Base-by-base conservation (phyloP, 2,329 filamentous ascomycete genomes). In the Iodosphaeria phyllophila region DNA sequence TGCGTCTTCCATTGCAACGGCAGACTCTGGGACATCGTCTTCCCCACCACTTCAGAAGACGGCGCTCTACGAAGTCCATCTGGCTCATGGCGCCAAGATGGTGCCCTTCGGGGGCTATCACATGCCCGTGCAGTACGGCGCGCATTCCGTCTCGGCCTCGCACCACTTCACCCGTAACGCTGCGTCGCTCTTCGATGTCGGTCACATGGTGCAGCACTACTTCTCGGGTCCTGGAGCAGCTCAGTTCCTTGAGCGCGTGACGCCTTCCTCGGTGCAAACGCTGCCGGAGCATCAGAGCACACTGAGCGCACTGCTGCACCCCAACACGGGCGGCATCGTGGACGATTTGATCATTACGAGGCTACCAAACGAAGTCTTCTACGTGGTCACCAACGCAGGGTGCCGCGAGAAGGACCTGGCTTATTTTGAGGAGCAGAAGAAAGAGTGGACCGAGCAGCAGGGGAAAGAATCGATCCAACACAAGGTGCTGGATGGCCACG, bases 341-440 rank as follows among this genome's bases (percentile, higher is more conserved):
- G 89, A 98, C 46, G 89, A 98, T 52, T 83, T 78, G 4, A 74
- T 98, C 39, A 74, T 98, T 41, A 91, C 84, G 5, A 67, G 76
- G 32, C 60, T 92, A n/a, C 64, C 59, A 14, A 60, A 64, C 28
- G 67, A 82, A 30, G 52, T 64, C 27, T 95, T 84, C 58, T 92
- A 93, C 51, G 72, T 95, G 29, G 89, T 98, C 32, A 92, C 84
- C 34, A 98, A 98, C 48, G 89, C 86, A 14, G 89, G 72, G 18
- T 92, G 84, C 50, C 65, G 83, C 27, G 74, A 83, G 23, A 93
- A 93, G 55, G 86, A 95, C 51, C 59, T 77, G 31, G 64, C 60
- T 25, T 95, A 84, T 50, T 53, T 98, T 12, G 58, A 58, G 22
- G 57, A 67, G 30, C 68, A 92, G 47, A 62, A 93, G 25, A 55